Percentiles rank a stretch among this genome's conserved stretches.
These are phyloP conservation scores for Globisporangium apiculatum DNA, from an alignment of 352 stramenopile genomes.

Conservation along the genomic window DNA sequence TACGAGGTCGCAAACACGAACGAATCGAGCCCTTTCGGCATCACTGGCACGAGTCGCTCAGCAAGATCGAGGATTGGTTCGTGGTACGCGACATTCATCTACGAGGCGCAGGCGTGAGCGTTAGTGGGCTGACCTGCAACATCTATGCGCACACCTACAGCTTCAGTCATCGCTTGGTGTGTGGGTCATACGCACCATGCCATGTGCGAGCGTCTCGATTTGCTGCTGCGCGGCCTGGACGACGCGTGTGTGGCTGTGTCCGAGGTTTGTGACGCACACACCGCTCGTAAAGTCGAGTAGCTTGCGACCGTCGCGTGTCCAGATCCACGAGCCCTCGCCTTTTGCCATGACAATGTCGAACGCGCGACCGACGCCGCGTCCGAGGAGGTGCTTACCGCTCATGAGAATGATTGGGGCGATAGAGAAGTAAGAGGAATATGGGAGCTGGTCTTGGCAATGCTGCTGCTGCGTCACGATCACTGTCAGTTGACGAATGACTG, in stretches of 20 bases:
- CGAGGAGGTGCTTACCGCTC: conserved; percentile 47
- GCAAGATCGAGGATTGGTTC: conserved; percentile 88
- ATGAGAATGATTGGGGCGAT: not conserved
- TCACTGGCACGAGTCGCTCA: conserved; percentile 61
- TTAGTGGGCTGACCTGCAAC: no score
- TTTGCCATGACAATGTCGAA: conserved; percentile 78
- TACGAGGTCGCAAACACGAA: conserved; percentile 85
- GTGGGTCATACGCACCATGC: conserved; percentile 16
- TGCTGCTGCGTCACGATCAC: not conserved
- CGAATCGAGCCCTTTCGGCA: conserved; percentile 75
- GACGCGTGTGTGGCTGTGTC: conserved; percentile 91
- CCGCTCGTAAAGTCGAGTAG: conserved; percentile 91
- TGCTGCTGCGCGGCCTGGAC: conserved; percentile 88
- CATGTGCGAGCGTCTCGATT: conserved; percentile 81
- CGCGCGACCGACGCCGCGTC: conserved; percentile 71
- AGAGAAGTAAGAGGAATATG: not conserved
- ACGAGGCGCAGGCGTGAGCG: not conserved
- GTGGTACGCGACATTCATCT: conserved; percentile 93
- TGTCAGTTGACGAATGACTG: not conserved
- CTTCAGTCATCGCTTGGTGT: not conserved
- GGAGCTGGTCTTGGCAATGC: not conserved
- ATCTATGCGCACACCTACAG: not conserved
- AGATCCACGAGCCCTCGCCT: conserved; percentile 82
- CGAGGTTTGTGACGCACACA: conserved; percentile 89
- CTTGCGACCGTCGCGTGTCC: conserved; percentile 80